Percentiles rank a stretch among this genome's conserved stretches.
Conservation (phyloP, 305 asterid genomes). For the Fraxinus sp. region DNA sequence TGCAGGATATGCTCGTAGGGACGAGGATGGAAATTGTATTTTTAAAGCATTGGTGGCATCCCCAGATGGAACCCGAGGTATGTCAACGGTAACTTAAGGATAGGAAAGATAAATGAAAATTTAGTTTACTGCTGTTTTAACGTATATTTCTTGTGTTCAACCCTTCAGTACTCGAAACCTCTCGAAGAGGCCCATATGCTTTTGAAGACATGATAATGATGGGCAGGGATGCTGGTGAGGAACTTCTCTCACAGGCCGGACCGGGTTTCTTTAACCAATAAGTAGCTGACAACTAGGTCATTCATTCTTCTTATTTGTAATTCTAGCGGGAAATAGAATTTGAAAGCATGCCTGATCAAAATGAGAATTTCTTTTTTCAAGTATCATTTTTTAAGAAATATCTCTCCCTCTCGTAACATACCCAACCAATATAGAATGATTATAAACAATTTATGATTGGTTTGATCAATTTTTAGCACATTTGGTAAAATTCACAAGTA, state of each 20-base stretch:
- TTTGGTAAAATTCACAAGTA: too few species aligned
- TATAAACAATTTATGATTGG: neutral
- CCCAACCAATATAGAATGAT: neutral
- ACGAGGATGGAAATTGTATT: constrained; percentile 68
- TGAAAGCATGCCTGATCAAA: neutral
- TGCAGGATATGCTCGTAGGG: constrained; percentile 82
- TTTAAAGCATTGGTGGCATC: constrained; percentile 86
- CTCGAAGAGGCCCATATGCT: constrained; percentile 68
- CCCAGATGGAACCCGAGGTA: constrained; percentile 72
- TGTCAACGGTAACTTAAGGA: neutral
- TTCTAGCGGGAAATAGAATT: constrained; percentile 23
- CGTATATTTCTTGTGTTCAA: neutral
- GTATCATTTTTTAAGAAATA: neutral
- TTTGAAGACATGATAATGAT: constrained; percentile 76
- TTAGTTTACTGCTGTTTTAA: neutral
- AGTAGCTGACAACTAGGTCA: constrained; percentile 18
- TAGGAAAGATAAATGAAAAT: neutral
- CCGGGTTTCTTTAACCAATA: constrained; percentile 66
- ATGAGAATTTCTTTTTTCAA: neutral
- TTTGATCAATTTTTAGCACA: neutral
- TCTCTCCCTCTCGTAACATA: neutral
- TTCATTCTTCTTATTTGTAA: constrained; percentile 18
- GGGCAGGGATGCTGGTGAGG: constrained; percentile 92
- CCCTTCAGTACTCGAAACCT: constrained; percentile 68
- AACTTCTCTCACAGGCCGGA: constrained; percentile 80